Evolutionary conservation across 129 eudicot species (phyloP).

Genomic region (Mikania micrantha): DNA sequence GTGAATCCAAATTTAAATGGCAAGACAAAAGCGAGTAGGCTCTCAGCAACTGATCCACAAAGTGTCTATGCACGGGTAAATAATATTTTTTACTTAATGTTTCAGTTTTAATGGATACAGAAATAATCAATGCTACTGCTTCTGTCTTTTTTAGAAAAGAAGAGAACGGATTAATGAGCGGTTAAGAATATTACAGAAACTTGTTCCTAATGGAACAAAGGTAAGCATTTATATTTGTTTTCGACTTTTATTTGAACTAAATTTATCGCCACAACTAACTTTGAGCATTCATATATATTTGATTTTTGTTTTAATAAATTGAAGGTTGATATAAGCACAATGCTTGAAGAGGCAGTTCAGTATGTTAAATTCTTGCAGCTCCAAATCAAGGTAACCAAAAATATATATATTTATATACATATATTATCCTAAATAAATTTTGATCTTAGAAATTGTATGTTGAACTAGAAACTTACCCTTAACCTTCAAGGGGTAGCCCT

Average conservation of each 20-base stretch:
- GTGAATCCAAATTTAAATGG: constrained; percentile 23
- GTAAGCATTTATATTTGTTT: constrained; percentile 28
- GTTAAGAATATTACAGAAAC: constrained; percentile 57
- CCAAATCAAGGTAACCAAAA: constrained; percentile 57
- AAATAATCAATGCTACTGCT: not conserved
- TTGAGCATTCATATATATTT: not conserved
- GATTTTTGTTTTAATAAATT: not conserved
- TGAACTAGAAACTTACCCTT: not conserved
- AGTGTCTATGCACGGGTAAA: constrained; percentile 80
- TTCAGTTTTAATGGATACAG: not conserved
- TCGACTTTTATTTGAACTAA: not conserved
- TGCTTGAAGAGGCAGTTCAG: constrained; percentile 87
- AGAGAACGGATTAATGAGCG: constrained; percentile 75
- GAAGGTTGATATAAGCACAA: constrained; percentile 88
- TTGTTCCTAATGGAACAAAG: constrained; percentile 88
- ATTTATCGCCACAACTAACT: not conserved
- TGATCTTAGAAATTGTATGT: not conserved
- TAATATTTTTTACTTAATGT: not conserved
- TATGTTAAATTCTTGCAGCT: constrained; percentile 68
- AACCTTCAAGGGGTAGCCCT: too few relatives aligned
- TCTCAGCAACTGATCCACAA: constrained; percentile 77
- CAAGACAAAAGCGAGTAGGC: constrained; percentile 48
- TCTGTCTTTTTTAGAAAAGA: constrained; percentile 48
- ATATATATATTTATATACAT: too few relatives aligned
- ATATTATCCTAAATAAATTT: not conserved